These are phyloP conservation scores for Puccinia brachypodii DNA, from an alignment of 1,284 basidiomycete species.

Conservation along the genomic window DNA sequence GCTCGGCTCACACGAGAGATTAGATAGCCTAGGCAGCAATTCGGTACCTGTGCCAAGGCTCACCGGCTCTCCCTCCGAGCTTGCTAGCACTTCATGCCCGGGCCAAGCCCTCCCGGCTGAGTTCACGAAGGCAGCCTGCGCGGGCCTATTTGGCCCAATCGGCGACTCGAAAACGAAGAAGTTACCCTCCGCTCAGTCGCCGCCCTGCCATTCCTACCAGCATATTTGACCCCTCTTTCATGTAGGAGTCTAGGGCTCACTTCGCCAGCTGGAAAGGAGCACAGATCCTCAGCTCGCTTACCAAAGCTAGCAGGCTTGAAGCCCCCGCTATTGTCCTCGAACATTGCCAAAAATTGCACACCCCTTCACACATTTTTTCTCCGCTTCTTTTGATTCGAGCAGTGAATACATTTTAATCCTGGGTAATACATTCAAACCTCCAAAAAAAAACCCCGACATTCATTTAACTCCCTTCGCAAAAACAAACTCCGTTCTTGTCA, in stretches of 20 bases:
- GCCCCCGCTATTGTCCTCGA: neutral
- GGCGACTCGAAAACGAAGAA: conserved; percentile 18
- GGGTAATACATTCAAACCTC: no score
- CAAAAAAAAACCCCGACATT: neutral
- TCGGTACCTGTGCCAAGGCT: neutral
- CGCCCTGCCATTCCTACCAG: neutral
- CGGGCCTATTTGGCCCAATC: conserved; percentile 26
- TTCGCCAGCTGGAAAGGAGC: neutral
- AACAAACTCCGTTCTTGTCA: neutral
- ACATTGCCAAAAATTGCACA: neutral
- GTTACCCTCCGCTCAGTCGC: neutral
- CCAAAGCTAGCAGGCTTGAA: neutral
- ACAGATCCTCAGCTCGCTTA: neutral
- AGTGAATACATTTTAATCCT: no score
- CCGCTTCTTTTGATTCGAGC: neutral
- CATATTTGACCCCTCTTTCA: neutral
- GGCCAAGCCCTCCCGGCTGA: conserved; percentile 20
- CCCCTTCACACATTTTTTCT: neutral
- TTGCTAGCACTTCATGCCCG: neutral
- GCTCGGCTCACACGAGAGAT: neutral
- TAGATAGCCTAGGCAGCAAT: neutral
- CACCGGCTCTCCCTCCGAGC: neutral
- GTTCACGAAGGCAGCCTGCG: conserved; percentile 14
- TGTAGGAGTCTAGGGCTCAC: neutral
- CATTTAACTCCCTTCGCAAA: neutral